Evolutionary conservation across 345 rosid genomes (phyloP).

Genomic region (Microthlaspi erraticum): DNA sequence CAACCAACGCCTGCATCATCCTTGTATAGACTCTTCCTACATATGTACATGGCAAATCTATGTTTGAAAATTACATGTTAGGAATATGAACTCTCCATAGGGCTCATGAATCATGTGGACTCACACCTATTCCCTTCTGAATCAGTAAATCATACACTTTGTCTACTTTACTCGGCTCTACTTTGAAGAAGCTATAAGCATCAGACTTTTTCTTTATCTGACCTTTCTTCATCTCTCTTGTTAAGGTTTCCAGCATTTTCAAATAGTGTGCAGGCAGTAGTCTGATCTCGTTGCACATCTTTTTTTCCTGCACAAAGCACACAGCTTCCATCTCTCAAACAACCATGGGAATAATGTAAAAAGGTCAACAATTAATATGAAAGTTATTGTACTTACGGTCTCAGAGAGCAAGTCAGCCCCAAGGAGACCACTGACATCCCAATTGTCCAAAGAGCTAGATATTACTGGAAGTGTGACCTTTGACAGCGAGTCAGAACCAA

Average conservation of each 20-base stretch:
- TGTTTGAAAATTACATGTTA: constrained; percentile 32
- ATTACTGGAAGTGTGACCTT: constrained; percentile 41
- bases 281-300: constrained; percentile 70
- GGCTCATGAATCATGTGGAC: constrained; percentile 43
- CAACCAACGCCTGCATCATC: constrained; percentile 10
- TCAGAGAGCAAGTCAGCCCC: constrained; percentile 82
- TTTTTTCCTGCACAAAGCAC: constrained; percentile 64
- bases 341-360: not conserved
- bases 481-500: constrained; percentile 51
- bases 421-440: constrained; percentile 75
- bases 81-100: constrained; percentile 18
- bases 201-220: constrained; percentile 70
- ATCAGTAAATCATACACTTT: constrained; percentile 80
- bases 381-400: constrained; percentile 51
- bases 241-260: constrained; percentile 71
- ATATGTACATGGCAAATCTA: constrained; percentile 25
- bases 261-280: constrained; percentile 87
- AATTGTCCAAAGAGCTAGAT: constrained; percentile 55
- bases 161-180: constrained; percentile 81
- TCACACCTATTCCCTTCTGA: constrained; percentile 64
- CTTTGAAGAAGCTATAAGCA: constrained; percentile 78
- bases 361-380: not conserved
- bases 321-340: constrained; percentile 23
- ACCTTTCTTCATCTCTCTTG: constrained; percentile 68
- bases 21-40: constrained; percentile 21